These are phyloP conservation scores for Martensiomyces pterosporus DNA, from an alignment of 192 early-diverging fungal genomes.

Conservation along the genomic window DNA sequence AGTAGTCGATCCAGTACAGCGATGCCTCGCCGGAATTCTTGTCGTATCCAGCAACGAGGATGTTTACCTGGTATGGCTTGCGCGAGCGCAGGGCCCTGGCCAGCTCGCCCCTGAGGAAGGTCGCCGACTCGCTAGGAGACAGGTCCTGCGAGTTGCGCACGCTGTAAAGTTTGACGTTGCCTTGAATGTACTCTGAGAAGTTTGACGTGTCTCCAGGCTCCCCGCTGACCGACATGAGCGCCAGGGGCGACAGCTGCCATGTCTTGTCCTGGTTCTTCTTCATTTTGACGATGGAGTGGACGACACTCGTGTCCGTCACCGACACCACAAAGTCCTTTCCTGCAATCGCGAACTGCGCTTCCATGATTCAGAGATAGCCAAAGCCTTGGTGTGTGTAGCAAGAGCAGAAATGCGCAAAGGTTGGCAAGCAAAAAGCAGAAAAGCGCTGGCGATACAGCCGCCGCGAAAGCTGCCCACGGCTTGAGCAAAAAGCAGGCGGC, in stretches of 20 bases:
- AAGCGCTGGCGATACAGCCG: no score
- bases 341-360: constrained; percentile 81
- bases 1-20: constrained; percentile 92
- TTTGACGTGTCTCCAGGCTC: constrained; percentile 89
- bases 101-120: constrained; percentile 80
- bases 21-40: constrained; percentile 64
- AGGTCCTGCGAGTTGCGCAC: constrained; percentile 85
- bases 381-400: no score
- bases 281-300: constrained; percentile 84
- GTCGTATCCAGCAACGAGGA: constrained; percentile 84
- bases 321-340: constrained; percentile 92
- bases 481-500: no score
- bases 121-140: constrained; percentile 70
- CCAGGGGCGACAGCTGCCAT: constrained; percentile 74
- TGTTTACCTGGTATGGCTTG: constrained; percentile 80
- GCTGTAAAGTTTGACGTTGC: constrained; percentile 85
- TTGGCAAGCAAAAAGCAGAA: no score
- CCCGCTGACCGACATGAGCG: constrained; percentile 80
- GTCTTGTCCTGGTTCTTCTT: constrained; percentile 93
- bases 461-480: no score
- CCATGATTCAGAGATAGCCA: constrained; percentile 66
- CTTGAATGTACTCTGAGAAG: constrained; percentile 94
- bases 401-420: no score
- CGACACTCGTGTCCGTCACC: constrained; percentile 72
- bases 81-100: constrained; percentile 73